Base-by-base conservation (phyloP, 352 stramenopile genomes). In the Globisporangium spinosum region DNA sequence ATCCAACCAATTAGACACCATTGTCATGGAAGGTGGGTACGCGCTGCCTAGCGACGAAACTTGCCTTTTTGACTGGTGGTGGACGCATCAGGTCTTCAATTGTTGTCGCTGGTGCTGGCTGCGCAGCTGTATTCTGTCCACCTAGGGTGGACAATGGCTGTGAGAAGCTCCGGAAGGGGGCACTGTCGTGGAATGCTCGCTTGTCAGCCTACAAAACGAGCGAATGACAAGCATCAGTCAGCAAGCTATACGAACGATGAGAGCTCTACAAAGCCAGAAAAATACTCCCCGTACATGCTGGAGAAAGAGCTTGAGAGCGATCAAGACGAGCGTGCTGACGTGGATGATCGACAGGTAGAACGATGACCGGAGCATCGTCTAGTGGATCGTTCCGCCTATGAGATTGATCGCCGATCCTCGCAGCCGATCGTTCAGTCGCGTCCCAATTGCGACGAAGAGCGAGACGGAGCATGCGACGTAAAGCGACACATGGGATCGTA, bases 291-390 rank as follows among this genome's bases (percentile, higher is more conserved):
- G 51, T 73, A 85, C 80, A 62, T 93, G 87, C 45, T 94, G 83
- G n/a, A 94, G 68, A 43, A 94, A 89, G 49, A 89, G 68, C 65
- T 94, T 93, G 47, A 94, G 78, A 40, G 70, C 66, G 3, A 94
- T 78, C 15, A 94, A 74, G 13, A 83, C 47, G 47, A 94, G 62
- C 35, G 80, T 89, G 58, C 77, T 81, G 27, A 89, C 75, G 62
- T 94, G 87, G 27, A 79, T 74, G 51, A 88, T 77, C 2, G 74
- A 66, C 43, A 93, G 65, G 55, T 79, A 90, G 69, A 89, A 90
- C 12, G 87, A 83, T 55, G 83, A 85, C 0, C 77, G 74, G 15
- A 93, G 70, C 67, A 91, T 73, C 53, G 72, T 74, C 87, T 83
- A 94, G 71, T 94, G 84, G 40, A 94, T 60, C 7, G 87, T 93